These are phyloP conservation scores for Mentha longifolia DNA, from an alignment of 257 asterid species.

Conservation along the genomic window DNA sequence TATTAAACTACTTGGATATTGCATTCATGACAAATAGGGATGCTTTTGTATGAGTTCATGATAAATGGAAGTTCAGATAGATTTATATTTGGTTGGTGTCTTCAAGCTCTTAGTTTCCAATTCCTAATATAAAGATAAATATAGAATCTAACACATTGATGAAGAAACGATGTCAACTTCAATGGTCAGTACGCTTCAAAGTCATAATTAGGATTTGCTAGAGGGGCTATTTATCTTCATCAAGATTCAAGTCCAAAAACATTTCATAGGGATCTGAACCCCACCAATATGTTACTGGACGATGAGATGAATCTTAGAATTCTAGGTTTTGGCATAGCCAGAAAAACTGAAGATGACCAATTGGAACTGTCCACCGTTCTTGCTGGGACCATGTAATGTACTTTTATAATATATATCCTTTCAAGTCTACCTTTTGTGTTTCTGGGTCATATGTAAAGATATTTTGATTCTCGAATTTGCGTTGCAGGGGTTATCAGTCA, in stretches of 20 bases:
- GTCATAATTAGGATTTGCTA: constrained; percentile 28
- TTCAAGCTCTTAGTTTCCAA: too few relatives aligned
- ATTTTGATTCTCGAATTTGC: not conserved
- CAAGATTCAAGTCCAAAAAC: constrained; percentile 11
- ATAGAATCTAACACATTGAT: not conserved
- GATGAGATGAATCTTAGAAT: constrained; percentile 33
- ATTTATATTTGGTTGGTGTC: not conserved
- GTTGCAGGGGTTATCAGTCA: constrained; percentile 23
- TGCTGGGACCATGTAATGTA: constrained; percentile 25
- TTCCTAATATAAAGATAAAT: not conserved
- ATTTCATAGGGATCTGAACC: constrained; percentile 15
- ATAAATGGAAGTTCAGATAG: constrained; percentile 9
- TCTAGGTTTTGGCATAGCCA: constrained; percentile 9
- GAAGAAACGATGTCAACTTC: not conserved
- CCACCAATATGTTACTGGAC: constrained; percentile 32
- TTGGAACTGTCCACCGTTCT: not conserved
- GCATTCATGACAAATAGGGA: not conserved
- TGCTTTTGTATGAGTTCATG: constrained; percentile 33
- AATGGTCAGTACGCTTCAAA: constrained; percentile 32
- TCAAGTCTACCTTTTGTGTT: not conserved
- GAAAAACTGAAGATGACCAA: not conserved
- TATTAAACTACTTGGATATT: too few relatives aligned
- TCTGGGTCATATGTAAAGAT: too few relatives aligned
- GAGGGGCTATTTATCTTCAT: constrained; percentile 37
- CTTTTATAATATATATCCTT: not conserved